Conservation (phyloP, 768 basidiomycete genomes). For the Boletus reticulatus region DNA sequence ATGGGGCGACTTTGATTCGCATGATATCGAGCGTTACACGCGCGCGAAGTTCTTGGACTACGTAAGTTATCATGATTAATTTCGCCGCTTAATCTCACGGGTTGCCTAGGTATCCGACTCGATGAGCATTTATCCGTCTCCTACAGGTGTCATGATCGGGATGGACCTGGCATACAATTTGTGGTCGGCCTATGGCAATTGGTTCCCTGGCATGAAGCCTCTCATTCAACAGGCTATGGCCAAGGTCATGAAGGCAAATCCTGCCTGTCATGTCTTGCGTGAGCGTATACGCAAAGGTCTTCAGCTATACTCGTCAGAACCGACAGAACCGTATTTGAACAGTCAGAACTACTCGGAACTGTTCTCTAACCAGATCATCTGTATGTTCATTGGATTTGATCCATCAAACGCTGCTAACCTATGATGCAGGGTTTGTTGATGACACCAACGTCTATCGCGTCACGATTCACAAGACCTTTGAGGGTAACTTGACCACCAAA, state of each 20-base stretch:
- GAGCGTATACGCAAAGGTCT: conserved; percentile 99
- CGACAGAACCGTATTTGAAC: conserved; percentile 98
- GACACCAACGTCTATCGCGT: conserved; percentile 99
- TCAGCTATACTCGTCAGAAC: conserved; percentile 97
- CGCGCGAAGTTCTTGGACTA: conserved; percentile 99
- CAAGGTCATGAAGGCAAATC: conserved; percentile 99
- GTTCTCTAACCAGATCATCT: conserved; percentile 98
- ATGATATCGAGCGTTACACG: conserved; percentile 98
- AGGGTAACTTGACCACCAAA: conserved; percentile 99
- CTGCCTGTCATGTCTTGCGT: conserved; percentile 93
- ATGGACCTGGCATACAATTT: conserved; percentile 98
- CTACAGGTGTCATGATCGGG: conserved; percentile 98
- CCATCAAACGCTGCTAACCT: conserved; percentile 3
- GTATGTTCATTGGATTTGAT: conserved; percentile 36
- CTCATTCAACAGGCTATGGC: conserved; percentile 98
- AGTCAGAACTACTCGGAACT: conserved; percentile 97
- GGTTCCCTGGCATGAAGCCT: conserved; percentile 99
- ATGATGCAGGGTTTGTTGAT: conserved; percentile 88
- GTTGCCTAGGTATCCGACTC: conserved; percentile 77
- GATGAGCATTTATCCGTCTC: conserved; percentile 99
- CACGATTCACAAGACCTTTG: conserved; percentile 99
- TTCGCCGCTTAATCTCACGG: conserved; percentile 5
- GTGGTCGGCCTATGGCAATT: conserved; percentile 98
- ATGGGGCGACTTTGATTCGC: conserved; percentile 99
- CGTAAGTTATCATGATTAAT: conserved; percentile 39